Evolutionary conservation across 768 basidiomycete genomes (phyloP).

Genomic region (Leccinellum luteum): DNA sequence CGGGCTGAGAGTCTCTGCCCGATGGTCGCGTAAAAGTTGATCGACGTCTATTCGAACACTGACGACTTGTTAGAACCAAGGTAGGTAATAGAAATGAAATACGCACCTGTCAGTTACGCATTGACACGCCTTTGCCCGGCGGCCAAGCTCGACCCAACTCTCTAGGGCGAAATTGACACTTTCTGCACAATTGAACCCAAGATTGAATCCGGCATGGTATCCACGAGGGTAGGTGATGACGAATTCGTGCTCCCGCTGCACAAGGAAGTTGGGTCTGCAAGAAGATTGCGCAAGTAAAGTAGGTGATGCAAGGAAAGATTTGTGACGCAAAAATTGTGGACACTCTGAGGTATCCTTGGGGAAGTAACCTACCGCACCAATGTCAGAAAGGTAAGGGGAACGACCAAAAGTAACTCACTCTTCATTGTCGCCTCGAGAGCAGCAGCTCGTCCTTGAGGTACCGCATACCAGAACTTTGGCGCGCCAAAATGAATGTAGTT

Average conservation of each 20-base stretch:
- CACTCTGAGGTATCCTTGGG: constrained; percentile 83
- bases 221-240: constrained; percentile 94
- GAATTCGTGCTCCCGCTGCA: constrained; percentile 94
- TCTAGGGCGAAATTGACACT: constrained; percentile 96
- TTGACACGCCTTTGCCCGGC: constrained; percentile 72
- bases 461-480: constrained; percentile 95
- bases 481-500: constrained; percentile 99
- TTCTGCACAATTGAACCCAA: constrained; percentile 95
- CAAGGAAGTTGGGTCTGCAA: constrained; percentile 80
- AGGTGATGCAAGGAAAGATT: constrained; percentile 92
- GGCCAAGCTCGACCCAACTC: constrained; percentile 88
- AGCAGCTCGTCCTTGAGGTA: constrained; percentile 81
- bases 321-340: constrained; percentile 94
- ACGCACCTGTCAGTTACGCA: constrained; percentile 72
- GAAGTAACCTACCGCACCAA: constrained; percentile 65
- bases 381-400: constrained; percentile 1
- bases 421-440: constrained; percentile 90
- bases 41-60: constrained; percentile 96
- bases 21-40: constrained; percentile 69
- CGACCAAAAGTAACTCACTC: constrained; percentile 44
- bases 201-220: constrained; percentile 96
- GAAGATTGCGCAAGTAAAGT: constrained; percentile 74
- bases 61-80: constrained; percentile 9
- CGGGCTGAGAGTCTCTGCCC: constrained; percentile 38
- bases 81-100: background rate